A percentile compares a stretch with the other conserved stretches of the same genome.
phyloP scores from a whole-genome alignment of 73 alveolate species.

The Symbiodinium pilosum region DNA sequence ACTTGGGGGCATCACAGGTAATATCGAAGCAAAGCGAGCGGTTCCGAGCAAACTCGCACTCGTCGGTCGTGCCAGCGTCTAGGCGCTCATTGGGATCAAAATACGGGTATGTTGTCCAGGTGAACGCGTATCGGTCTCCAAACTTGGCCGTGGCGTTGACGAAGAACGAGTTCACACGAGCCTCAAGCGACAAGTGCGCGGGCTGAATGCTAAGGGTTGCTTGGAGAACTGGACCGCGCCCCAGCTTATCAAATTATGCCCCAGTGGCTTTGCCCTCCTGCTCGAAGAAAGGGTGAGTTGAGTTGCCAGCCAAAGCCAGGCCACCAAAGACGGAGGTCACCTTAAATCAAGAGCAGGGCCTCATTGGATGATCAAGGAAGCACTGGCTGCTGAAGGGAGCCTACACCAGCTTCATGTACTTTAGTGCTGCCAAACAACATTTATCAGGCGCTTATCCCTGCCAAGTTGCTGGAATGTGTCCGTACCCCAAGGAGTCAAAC shows the following conservation, averaged over 20 bases:
- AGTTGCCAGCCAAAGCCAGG: neutral
- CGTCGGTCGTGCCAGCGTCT: neutral
- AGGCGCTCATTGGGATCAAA: slow-evolving; percentile 8
- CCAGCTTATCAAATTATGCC: too few relatives aligned
- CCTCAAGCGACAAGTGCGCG: neutral
- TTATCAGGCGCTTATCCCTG: too few relatives aligned
- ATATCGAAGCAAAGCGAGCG: neutral
- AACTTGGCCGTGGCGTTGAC: neutral
- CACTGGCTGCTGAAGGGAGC: too few relatives aligned
- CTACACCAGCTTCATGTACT: too few relatives aligned
- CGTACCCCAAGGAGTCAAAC: neutral
- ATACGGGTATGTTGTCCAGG: neutral
- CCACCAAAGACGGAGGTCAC: slow-evolving; percentile 3
- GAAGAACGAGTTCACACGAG: slow-evolving; percentile 1
- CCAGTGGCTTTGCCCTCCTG: neutral
- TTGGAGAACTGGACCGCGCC: too few relatives aligned
- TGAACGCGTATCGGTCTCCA: neutral
- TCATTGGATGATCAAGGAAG: too few relatives aligned
- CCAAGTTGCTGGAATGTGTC: neutral
- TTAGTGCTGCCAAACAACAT: too few relatives aligned
- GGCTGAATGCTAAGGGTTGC: too few relatives aligned
- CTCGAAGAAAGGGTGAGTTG: neutral
- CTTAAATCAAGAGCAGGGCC: too few relatives aligned
- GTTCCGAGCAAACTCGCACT: slow-evolving; percentile 12
- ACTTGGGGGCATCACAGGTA: neutral